Conservation (phyloP, 1,139 yeast genomes). For the Martiniozyma asiatica region DNA sequence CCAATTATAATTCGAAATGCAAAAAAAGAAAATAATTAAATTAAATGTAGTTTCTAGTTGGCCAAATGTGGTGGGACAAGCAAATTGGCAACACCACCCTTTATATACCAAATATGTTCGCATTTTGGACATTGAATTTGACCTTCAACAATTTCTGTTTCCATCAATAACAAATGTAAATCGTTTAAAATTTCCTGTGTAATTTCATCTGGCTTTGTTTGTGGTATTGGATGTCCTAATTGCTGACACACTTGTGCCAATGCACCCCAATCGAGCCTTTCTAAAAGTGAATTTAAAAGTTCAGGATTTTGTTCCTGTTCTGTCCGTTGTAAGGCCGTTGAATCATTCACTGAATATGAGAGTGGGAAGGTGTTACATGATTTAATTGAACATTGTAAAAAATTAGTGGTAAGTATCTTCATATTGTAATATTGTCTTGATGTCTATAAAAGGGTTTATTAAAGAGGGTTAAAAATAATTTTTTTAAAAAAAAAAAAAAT, state of each 20-base stretch:
- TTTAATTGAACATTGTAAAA: constrained; percentile 86
- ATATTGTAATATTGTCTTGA: constrained; percentile 32
- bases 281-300: constrained; percentile 65
- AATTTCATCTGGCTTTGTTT: constrained; percentile 45
- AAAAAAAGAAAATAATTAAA: too few relatives aligned
- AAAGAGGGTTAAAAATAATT: not conserved
- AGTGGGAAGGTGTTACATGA: constrained; percentile 82
- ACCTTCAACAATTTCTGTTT: constrained; percentile 80
- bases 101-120: constrained; percentile 76
- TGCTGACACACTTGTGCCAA: constrained; percentile 64
- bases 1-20: too few relatives aligned
- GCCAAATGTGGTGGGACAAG: constrained; percentile 88
- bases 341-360: constrained; percentile 43
- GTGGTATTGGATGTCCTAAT: constrained; percentile 61
- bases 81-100: constrained; percentile 89
- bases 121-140: constrained; percentile 82
- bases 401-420: constrained; percentile 92
- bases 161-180: constrained; percentile 66
- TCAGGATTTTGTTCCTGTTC: constrained; percentile 79
- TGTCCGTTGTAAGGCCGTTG: constrained; percentile 62
- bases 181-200: constrained; percentile 57
- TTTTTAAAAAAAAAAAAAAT: too few relatives aligned
- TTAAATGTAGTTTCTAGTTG: too few relatives aligned
- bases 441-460: too few relatives aligned
- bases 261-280: constrained; percentile 84